Percentiles rank a stretch among this genome's conserved stretches.
These are phyloP conservation scores for Emydomyces testavorans DNA, from an alignment of 2,329 filamentous ascomycete genomes.

Conservation along the genomic window DNA sequence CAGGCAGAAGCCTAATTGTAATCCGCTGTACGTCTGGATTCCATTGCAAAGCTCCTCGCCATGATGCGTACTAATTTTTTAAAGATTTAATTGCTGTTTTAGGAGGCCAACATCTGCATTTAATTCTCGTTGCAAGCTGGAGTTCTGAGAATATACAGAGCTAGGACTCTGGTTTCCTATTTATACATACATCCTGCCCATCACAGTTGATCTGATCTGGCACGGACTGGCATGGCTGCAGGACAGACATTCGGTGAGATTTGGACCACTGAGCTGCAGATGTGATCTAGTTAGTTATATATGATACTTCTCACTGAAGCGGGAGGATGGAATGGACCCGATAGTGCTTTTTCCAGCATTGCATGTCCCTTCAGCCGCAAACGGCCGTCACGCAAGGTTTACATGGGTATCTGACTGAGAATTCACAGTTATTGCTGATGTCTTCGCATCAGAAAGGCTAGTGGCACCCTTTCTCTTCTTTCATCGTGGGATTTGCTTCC, in stretches of 20 bases:
- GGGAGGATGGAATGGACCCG: not conserved
- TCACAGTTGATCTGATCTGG: not conserved
- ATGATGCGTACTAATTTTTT: too few relatives aligned
- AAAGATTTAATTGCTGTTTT: not conserved
- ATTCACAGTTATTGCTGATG: constrained; percentile 18
- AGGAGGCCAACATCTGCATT: not conserved
- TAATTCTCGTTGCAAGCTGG: too few relatives aligned
- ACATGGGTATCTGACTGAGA: constrained; percentile 1
- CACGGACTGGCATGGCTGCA: constrained; percentile 15
- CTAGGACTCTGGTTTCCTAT: not conserved
- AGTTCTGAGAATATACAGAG: not conserved
- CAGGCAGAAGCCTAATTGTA: too few relatives aligned
- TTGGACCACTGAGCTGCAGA: not conserved
- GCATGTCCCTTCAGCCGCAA: not conserved
- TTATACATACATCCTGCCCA: not conserved
- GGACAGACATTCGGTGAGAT: constrained; percentile 19
- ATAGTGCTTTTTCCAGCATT: not conserved
- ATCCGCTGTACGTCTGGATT: too few relatives aligned
- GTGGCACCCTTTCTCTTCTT: constrained; percentile 7
- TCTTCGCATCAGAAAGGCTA: constrained; percentile 20
- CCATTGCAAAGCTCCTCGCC: too few relatives aligned
- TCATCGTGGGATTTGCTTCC: not conserved
- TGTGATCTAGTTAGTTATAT: not conserved
- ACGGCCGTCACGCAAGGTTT: not conserved
- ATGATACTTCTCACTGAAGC: not conserved